These are phyloP conservation scores for Hypoxylon intermedium DNA, from an alignment of 495 filamentous ascomycete species.

Conservation along the genomic window DNA sequence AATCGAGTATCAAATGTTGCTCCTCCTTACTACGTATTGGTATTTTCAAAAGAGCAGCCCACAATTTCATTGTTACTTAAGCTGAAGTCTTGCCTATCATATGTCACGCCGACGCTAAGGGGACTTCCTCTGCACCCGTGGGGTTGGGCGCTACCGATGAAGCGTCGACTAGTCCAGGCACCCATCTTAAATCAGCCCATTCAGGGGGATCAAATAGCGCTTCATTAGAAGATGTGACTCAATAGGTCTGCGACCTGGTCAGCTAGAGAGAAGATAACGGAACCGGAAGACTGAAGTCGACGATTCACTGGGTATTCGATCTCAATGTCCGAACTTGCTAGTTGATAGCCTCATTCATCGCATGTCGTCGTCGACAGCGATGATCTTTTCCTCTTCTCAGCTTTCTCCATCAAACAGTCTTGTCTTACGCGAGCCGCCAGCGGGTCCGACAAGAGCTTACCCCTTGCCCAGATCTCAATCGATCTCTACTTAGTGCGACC, in stretches of 20 bases:
- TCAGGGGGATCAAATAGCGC: conserved; percentile 1
- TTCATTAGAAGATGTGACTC: no score
- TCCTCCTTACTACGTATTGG: not conserved
- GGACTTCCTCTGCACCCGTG: not conserved
- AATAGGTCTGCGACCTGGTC: no score
- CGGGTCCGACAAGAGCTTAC: conserved; percentile 12
- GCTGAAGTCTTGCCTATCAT: no score
- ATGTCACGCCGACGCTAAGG: conserved; percentile 10
- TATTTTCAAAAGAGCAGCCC: not conserved
- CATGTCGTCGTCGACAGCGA: conserved; percentile 25
- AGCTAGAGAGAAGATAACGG: no score
- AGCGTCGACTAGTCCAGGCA: conserved; percentile 5
- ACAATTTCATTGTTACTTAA: conserved; percentile 2
- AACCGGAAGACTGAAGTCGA: not conserved
- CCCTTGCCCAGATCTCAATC: conserved; percentile 22
- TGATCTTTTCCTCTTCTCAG: conserved; percentile 34
- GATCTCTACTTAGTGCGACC: conserved; percentile 13
- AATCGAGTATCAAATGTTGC: no score
- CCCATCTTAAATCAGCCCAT: not conserved
- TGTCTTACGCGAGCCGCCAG: conserved; percentile 26
- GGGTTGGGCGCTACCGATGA: conserved; percentile 3
- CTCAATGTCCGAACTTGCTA: not conserved
- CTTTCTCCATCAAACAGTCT: conserved; percentile 36
- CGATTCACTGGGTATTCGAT: not conserved
- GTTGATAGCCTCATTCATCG: conserved; percentile 15